phyloP scores from a whole-genome alignment of 1,284 basidiomycete genomes.

The Cryptococcus wingfieldii region DNA sequence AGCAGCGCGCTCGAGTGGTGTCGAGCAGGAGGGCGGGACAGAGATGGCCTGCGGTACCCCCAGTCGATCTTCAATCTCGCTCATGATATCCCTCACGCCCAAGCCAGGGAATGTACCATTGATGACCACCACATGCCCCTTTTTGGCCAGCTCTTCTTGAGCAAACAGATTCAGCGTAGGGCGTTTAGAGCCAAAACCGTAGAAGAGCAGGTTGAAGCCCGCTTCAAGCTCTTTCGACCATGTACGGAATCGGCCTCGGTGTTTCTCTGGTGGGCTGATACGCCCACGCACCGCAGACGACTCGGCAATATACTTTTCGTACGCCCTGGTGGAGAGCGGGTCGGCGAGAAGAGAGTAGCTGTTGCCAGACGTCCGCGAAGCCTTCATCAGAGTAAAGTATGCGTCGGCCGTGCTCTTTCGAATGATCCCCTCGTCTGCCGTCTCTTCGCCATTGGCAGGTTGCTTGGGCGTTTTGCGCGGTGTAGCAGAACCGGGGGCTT shows the following conservation, averaged over 20 bases:
- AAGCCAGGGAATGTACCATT: slow-evolving; percentile 75
- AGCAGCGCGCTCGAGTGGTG: slow-evolving; percentile 58
- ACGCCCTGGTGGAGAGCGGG: slow-evolving; percentile 51
- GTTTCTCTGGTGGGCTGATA: slow-evolving; percentile 5
- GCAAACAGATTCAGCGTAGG: slow-evolving; percentile 69
- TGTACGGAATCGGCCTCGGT: slow-evolving; percentile 55
- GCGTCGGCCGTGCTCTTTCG: slow-evolving; percentile 61
- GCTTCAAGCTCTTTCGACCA: slow-evolving; percentile 67
- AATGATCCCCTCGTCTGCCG: slow-evolving; percentile 33
- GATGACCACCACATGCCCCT: slow-evolving; percentile 68
- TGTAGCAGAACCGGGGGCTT: slow-evolving; percentile 17
- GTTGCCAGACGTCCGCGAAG: slow-evolving; percentile 66
- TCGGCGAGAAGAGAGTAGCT: slow-evolving; percentile 68
- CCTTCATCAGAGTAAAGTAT: slow-evolving; percentile 65
- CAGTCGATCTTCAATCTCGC: slow-evolving; percentile 56
- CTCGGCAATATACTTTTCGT: slow-evolving; percentile 25
- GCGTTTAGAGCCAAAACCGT: slow-evolving; percentile 83
- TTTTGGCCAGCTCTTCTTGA: slow-evolving; percentile 53
- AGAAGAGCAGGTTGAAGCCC: slow-evolving; percentile 80
- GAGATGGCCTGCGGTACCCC: slow-evolving; percentile 47
- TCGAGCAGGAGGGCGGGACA: slow-evolving; percentile 22
- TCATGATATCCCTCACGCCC: slow-evolving; percentile 64
- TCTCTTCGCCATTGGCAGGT: slow-evolving; percentile 8
- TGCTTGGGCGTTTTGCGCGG: slow-evolving; percentile 18
- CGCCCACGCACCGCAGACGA: slow-evolving; percentile 2